Percentiles rank a stretch among this genome's conserved stretches.
phyloP scores from a whole-genome alignment of 2,329 filamentous ascomycete species.

The Fusarium sp. region DNA sequence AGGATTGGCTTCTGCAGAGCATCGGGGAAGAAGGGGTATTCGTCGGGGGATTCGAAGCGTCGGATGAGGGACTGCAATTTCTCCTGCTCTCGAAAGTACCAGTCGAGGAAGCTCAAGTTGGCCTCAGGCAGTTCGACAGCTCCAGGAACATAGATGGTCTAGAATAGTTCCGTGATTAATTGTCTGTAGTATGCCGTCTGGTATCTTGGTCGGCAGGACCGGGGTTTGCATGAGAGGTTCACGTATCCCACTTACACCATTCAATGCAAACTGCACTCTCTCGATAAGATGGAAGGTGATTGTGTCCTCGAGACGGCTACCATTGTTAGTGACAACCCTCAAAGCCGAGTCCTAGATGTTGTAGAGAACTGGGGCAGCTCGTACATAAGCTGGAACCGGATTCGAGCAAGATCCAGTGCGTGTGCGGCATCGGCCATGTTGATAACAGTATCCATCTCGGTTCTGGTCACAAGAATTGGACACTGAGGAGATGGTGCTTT shows the following conservation, averaged over 20 bases:
- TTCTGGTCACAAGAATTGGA: conserved; percentile 17
- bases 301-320: conserved; percentile 93
- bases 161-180: conserved; percentile 26
- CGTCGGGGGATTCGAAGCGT: conserved; percentile 95
- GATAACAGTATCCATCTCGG: conserved; percentile 86
- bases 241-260: conserved; percentile 60
- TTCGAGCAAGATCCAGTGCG: conserved; percentile 90
- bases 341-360: not conserved
- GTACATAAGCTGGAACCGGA: conserved; percentile 94
- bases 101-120: conserved; percentile 88
- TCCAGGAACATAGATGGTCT: conserved; percentile 85
- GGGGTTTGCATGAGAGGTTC: conserved; percentile 32
- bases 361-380: conserved; percentile 45
- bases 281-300: conserved; percentile 98
- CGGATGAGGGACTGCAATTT: conserved; percentile 91
- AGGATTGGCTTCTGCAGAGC: conserved; percentile 84
- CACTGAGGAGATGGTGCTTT: conserved; percentile 1
- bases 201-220: conserved; percentile 15
- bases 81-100: conserved; percentile 92
- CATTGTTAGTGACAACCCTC: conserved; percentile 23
- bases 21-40: conserved; percentile 95
- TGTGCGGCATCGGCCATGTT: conserved; percentile 87
- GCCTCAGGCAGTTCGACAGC: conserved; percentile 82
- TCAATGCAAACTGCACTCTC: conserved; percentile 96
- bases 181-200: conserved; percentile 16